These are phyloP conservation scores for Saccharomyces hybrid DNA, from an alignment of 1,139 yeast genomes.

Conservation along the genomic window DNA sequence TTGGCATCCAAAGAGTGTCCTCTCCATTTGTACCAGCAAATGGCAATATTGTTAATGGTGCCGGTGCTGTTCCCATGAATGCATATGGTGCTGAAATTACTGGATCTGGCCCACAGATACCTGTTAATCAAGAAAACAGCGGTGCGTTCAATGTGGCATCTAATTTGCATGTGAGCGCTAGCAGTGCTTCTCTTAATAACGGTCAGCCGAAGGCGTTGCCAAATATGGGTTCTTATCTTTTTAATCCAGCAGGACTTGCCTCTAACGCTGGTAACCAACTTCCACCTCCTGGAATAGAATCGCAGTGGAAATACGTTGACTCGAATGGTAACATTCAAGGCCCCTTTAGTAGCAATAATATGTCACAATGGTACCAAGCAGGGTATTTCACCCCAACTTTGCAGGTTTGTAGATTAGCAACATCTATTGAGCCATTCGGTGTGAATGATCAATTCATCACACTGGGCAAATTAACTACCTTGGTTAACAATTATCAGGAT, in stretches of 20 bases:
- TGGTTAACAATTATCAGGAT: conserved; percentile 23
- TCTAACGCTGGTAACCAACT: conserved; percentile 4
- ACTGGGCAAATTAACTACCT: conserved; percentile 21
- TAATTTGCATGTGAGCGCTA: background rate
- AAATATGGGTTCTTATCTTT: background rate
- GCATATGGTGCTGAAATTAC: background rate
- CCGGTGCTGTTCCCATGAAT: background rate
- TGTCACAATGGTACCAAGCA: conserved; percentile 29
- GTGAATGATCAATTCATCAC: conserved; percentile 24
- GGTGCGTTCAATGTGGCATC: background rate
- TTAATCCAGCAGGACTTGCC: conserved; percentile 1
- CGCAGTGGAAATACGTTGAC: conserved; percentile 33
- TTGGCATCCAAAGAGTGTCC: conserved; percentile 4
- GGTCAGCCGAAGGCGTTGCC: background rate
- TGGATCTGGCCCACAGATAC: background rate
- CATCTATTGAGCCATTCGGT: conserved; percentile 24
- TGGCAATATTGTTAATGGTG: background rate
- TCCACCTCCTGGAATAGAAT: conserved; percentile 11
- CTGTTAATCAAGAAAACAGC: background rate
- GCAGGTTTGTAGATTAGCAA: conserved; percentile 21
- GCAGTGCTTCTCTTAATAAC: background rate
- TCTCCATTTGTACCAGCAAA: conserved; percentile 2
- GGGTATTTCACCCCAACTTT: conserved; percentile 28
- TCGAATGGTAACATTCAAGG: conserved; percentile 29
- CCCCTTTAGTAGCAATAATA: conserved; percentile 27